These are phyloP conservation scores for Pinguiococcus pyrenoidosus DNA, from an alignment of 108 stramenopile species.

Conservation along the genomic window DNA sequence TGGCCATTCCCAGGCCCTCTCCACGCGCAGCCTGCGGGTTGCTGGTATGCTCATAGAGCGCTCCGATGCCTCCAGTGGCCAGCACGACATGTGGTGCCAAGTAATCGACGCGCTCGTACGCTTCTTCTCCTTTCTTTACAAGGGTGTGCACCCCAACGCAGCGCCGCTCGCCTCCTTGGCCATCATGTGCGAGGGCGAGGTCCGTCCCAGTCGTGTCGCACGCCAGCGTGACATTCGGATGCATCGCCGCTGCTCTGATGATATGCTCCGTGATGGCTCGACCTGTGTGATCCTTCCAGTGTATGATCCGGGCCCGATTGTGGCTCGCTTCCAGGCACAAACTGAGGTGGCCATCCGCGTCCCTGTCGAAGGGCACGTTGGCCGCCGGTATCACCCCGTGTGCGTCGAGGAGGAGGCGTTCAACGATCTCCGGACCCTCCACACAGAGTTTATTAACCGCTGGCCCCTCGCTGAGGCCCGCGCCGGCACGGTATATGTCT, in stretches of 20 bases:
- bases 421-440: slow-evolving; percentile 66
- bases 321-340: slow-evolving; percentile 66
- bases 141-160: slow-evolving; percentile 36
- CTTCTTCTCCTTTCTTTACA: slow-evolving; percentile 3
- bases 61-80: slow-evolving; percentile 70
- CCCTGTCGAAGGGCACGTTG: slow-evolving; percentile 65
- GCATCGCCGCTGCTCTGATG: slow-evolving; percentile 50
- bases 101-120: slow-evolving; percentile 23
- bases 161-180: slow-evolving; percentile 23
- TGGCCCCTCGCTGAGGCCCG: slow-evolving; percentile 60
- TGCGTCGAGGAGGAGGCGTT: slow-evolving; percentile 54
- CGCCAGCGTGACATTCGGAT: slow-evolving; percentile 66
- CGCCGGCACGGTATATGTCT: slow-evolving; percentile 64
- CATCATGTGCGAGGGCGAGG: slow-evolving; percentile 40
- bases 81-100: slow-evolving; percentile 55
- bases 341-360: slow-evolving; percentile 13
- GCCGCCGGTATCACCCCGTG: slow-evolving; percentile 36
- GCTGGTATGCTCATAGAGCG: slow-evolving; percentile 80
- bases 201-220: slow-evolving; percentile 67
- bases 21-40: slow-evolving; percentile 80
- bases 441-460: slow-evolving; percentile 72
- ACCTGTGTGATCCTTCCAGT: slow-evolving; percentile 76
- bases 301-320: slow-evolving; percentile 71
- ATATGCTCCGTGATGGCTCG: slow-evolving; percentile 69
- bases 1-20: slow-evolving; percentile 63